Evolutionary conservation across 2,329 filamentous ascomycete genomes (phyloP).

Genomic region (Apiospora aurea): DNA sequence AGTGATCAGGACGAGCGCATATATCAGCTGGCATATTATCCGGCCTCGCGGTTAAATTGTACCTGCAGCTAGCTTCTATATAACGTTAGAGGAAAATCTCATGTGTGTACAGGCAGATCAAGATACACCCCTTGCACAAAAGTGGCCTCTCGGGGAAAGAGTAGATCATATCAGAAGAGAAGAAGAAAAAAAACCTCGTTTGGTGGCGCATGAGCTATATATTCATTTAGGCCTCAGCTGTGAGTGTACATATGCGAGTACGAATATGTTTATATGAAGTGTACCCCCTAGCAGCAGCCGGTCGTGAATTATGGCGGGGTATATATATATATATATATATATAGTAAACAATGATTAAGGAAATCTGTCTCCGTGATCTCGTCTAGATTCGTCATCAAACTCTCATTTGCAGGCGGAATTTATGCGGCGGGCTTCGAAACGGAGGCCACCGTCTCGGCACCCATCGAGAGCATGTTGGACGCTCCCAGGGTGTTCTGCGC

Average conservation of each 20-base stretch:
- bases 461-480: constrained; percentile 44
- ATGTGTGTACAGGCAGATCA: neutral
- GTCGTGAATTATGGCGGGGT: neutral
- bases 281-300: neutral
- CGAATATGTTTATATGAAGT: constrained; percentile 10
- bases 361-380: constrained; percentile 10
- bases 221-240: constrained; percentile 8
- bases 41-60: neutral
- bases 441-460: constrained; percentile 3
- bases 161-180: too few species aligned
- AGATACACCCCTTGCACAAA: neutral
- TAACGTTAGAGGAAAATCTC: neutral
- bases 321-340: neutral
- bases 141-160: too few species aligned
- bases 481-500: constrained; percentile 51
- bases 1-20: neutral
- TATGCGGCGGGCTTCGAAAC: neutral
- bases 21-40: neutral
- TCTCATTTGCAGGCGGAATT: neutral
- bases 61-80: neutral
- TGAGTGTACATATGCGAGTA: neutral
- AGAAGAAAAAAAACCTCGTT: neutral
- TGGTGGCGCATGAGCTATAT: constrained; percentile 13
- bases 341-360: neutral
- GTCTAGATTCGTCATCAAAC: constrained; percentile 5